Evolutionary conservation across 202 grass and related monocot genomes (phyloP).

Genomic region (Musa balbisiana): DNA sequence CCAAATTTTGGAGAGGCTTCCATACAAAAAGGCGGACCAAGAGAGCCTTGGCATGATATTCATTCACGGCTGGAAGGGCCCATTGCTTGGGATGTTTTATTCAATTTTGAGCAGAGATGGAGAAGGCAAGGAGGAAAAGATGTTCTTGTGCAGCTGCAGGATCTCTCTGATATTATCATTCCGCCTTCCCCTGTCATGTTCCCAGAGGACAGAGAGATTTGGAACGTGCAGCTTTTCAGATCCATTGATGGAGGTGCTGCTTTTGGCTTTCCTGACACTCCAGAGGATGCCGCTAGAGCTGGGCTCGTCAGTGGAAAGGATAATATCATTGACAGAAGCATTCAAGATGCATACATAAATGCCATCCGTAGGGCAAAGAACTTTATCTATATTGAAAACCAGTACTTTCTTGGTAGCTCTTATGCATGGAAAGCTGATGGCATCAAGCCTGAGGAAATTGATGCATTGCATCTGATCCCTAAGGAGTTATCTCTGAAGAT

Average conservation of each 20-base stretch:
- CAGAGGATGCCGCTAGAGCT: constrained; percentile 47
- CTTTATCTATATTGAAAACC: constrained; percentile 96
- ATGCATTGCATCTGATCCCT: constrained; percentile 41
- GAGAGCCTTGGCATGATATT: constrained; percentile 95
- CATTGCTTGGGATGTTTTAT: constrained; percentile 77
- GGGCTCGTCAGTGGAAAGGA: constrained; percentile 84
- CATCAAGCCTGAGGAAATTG: constrained; percentile 35
- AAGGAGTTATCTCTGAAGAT: constrained; percentile 46
- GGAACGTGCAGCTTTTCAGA: constrained; percentile 83
- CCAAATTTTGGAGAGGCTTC: constrained; percentile 34
- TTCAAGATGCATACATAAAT: constrained; percentile 93
- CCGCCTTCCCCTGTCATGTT: constrained; percentile 61
- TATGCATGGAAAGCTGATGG: constrained; percentile 33
- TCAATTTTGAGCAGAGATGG: constrained; percentile 96
- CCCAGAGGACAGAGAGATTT: constrained; percentile 55
- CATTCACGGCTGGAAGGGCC: constrained; percentile 76
- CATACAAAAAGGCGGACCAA: constrained; percentile 59
- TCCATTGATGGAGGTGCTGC: constrained; percentile 70
- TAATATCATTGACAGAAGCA: constrained; percentile 82
- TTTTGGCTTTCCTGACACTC: constrained; percentile 67
- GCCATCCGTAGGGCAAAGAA: constrained; percentile 71
- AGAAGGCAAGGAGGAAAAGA: constrained; percentile 66
- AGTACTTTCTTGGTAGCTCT: constrained; percentile 81
- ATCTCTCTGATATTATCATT: constrained; percentile 59
- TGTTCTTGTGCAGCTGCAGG: constrained; percentile 49